phyloP scores from a whole-genome alignment of 495 filamentous ascomycete species.

The Penicillium samsonianum region DNA sequence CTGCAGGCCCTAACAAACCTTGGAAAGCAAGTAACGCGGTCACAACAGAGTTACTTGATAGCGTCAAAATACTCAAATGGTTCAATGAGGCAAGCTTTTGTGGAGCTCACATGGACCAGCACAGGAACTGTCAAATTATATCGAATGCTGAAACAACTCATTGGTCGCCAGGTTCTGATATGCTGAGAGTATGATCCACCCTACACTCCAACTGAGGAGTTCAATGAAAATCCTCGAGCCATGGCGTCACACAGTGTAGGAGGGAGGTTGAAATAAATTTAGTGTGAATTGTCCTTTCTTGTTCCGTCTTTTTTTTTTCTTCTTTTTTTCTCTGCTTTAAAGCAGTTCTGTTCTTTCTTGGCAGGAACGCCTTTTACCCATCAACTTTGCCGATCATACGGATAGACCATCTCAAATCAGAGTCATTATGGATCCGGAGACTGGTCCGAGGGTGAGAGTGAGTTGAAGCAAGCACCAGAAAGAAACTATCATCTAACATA shows the following conservation, averaged over 20 bases:
- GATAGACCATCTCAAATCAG: neutral
- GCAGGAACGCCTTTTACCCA: neutral
- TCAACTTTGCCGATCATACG: neutral
- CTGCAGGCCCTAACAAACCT: too few relatives aligned
- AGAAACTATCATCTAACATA: neutral
- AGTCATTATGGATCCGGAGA: neutral
- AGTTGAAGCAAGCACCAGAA: neutral
- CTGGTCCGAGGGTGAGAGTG: neutral
- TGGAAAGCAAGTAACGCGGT: neutral
- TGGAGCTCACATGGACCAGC: slow-evolving; percentile 10
- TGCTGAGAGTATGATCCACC: neutral
- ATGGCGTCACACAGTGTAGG: slow-evolving; percentile 3
- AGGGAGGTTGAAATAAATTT: neutral
- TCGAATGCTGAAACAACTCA: neutral
- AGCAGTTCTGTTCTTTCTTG: neutral
- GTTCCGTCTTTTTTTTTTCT: neutral
- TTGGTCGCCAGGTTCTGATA: neutral
- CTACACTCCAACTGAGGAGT: neutral
- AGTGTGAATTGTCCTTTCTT: neutral
- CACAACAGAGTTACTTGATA: neutral
- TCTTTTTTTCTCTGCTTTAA: neutral
- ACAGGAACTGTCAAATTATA: slow-evolving; percentile 18
- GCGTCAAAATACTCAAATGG: neutral
- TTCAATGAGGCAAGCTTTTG: slow-evolving; percentile 8
- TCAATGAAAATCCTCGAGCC: slow-evolving; percentile 4